A percentile compares a stretch with the other conserved stretches of the same genome.
Conservation (phyloP, 106 monocot genomes). For the Hemerocallis citrina region DNA sequence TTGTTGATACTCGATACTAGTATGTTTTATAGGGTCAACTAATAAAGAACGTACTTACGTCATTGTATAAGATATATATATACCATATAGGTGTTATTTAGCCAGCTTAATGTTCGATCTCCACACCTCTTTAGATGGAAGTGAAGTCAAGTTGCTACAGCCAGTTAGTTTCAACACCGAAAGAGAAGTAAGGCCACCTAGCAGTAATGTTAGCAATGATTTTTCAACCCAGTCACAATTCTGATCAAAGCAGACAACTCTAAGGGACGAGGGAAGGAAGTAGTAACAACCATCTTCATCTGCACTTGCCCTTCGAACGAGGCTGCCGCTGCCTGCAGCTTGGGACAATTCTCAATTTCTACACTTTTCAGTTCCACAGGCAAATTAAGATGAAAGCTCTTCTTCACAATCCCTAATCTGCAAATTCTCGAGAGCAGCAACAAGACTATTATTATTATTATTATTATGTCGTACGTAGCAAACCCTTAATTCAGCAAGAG, state of each 20-base stretch:
- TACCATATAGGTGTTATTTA: no score
- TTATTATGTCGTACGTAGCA: conserved; percentile 4
- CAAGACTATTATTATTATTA: no score
- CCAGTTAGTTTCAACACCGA: no score
- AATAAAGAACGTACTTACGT: no score
- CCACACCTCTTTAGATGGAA: no score
- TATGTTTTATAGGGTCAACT: no score
- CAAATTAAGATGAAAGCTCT: no score
- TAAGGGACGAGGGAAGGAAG: neutral
- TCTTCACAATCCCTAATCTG: conserved; percentile 1
- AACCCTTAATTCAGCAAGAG: conserved; percentile 8
- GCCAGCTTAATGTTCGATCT: no score
- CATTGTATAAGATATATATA: no score
- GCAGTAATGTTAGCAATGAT: neutral
- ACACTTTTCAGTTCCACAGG: neutral
- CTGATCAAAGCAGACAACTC: neutral
- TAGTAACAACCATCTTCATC: no score
- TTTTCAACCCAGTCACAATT: neutral
- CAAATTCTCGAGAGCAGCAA: conserved; percentile 5
- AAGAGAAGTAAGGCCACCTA: neutral
- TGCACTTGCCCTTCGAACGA: neutral
- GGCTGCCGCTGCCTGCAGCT: neutral
- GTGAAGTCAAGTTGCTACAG: no score
- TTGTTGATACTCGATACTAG: no score
- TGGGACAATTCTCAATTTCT: neutral